These are phyloP conservation scores for Peterozyma xylosa DNA, from an alignment of 805 yeast species.

Conservation along the genomic window DNA sequence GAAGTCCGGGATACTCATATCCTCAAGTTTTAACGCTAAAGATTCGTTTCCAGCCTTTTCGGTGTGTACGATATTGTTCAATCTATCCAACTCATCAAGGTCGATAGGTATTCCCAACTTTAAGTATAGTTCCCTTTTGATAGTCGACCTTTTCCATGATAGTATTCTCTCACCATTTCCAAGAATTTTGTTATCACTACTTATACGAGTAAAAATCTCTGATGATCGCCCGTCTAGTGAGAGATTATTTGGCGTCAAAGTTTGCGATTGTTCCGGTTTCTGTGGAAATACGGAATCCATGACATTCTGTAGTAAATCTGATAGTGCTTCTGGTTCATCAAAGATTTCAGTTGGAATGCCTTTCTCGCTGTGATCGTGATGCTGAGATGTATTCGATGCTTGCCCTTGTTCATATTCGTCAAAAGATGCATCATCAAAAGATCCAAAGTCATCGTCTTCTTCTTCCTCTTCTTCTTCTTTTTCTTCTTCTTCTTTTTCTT, in stretches of 20 bases:
- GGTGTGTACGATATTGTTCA: conserved; percentile 3
- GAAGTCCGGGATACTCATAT: conserved; percentile 24
- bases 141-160: conserved; percentile 56
- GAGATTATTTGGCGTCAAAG: no score
- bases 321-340: neutral
- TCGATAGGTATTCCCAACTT: conserved; percentile 70
- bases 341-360: neutral
- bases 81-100: conserved; percentile 40
- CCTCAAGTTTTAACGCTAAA: conserved; percentile 6
- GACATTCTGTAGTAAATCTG: neutral
- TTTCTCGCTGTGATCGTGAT: neutral
- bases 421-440: conserved; percentile 8
- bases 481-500: neutral
- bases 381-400: neutral
- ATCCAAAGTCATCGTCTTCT: conserved; percentile 8
- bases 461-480: neutral
- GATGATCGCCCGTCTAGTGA: no score
- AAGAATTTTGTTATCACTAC: no score
- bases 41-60: conserved; percentile 10
- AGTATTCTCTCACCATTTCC: no score
- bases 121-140: conserved; percentile 55
- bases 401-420: neutral
- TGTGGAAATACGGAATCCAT: neutral
- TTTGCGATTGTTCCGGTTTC: no score
- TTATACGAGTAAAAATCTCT: no score